A percentile compares a stretch with the other conserved stretches of the same genome.
Conservation (phyloP, 768 basidiomycete genomes). For the Cyclocybe cylindracea region DNA sequence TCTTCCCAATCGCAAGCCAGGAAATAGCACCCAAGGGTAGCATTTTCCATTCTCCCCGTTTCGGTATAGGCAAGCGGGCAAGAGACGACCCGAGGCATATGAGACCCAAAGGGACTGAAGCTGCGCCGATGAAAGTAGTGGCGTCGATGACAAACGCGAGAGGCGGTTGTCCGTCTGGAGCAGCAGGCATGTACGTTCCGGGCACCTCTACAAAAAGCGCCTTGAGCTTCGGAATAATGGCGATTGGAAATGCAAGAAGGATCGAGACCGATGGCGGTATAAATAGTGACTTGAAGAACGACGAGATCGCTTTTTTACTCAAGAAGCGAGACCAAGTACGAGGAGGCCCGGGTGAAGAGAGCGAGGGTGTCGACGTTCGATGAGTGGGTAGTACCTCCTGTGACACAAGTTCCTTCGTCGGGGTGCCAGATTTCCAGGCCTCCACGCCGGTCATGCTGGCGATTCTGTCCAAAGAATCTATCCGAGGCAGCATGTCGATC, state of each 20-base stretch:
- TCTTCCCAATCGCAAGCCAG: constrained; percentile 51
- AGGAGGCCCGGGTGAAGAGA: neutral
- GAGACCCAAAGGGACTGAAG: constrained; percentile 64
- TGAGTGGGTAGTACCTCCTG: constrained; percentile 1
- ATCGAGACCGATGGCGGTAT: constrained; percentile 56
- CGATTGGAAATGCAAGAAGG: constrained; percentile 52
- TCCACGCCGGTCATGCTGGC: neutral
- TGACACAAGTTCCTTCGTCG: neutral
- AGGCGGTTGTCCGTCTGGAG: constrained; percentile 70
- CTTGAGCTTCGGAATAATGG: constrained; percentile 58
- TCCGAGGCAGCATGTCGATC: constrained; percentile 5
- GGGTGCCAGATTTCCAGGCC: neutral
- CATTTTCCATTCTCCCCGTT: constrained; percentile 38
- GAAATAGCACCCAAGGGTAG: constrained; percentile 54
- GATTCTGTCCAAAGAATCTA: neutral
- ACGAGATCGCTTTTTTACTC: constrained; percentile 2
- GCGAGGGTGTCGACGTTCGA: neutral
- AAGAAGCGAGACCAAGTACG: neutral
- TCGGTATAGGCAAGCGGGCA: constrained; percentile 56
- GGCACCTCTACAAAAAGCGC: constrained; percentile 56
- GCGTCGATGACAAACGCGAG: constrained; percentile 62
- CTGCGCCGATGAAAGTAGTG: constrained; percentile 58
- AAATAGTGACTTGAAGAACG: constrained; percentile 38
- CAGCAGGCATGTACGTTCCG: constrained; percentile 42
- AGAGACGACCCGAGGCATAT: constrained; percentile 64